Percentiles rank a stretch among this genome's conserved stretches.
Conservation (phyloP, 805 yeast genomes). For the Yamadazyma sp. region DNA sequence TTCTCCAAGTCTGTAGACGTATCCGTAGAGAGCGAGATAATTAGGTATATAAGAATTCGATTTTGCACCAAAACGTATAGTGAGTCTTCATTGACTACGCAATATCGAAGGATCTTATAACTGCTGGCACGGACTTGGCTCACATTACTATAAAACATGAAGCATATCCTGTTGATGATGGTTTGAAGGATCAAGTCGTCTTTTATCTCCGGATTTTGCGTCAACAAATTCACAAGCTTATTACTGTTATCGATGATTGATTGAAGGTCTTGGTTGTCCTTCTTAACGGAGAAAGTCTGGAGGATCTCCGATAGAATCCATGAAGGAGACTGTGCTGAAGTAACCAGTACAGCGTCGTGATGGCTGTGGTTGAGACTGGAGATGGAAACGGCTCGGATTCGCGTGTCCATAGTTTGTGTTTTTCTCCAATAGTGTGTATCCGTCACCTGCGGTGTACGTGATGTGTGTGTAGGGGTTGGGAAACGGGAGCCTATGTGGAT, state of each 20-base stretch:
- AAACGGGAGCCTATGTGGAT: no score
- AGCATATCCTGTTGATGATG: slow-evolving; percentile 57
- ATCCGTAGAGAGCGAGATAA: slow-evolving; percentile 63
- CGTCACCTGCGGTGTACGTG: no score
- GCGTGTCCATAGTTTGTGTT: slow-evolving; percentile 17
- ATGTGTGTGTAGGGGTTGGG: no score
- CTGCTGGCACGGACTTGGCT: slow-evolving; percentile 73
- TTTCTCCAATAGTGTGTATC: no score
- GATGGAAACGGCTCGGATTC: slow-evolving; percentile 17
- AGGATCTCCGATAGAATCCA: slow-evolving; percentile 65
- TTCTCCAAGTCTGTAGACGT: slow-evolving; percentile 58
- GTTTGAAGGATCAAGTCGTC: slow-evolving; percentile 62
- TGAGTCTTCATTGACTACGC: slow-evolving; percentile 55
- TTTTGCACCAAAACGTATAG: slow-evolving; percentile 52
- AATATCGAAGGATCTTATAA: slow-evolving; percentile 67
- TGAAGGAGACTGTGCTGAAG: slow-evolving; percentile 33
- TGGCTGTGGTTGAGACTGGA: slow-evolving; percentile 11
- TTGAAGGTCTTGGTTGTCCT: slow-evolving; percentile 37
- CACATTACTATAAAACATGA: slow-evolving; percentile 55
- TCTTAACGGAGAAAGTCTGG: slow-evolving; percentile 49
- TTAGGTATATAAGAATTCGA: slow-evolving; percentile 61
- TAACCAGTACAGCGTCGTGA: neutral
- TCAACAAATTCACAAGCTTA: slow-evolving; percentile 57
- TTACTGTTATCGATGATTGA: slow-evolving; percentile 31
- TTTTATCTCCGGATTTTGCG: slow-evolving; percentile 57